Conservation (phyloP, 495 filamentous ascomycete genomes). For the Penicillium longicatenatum region DNA sequence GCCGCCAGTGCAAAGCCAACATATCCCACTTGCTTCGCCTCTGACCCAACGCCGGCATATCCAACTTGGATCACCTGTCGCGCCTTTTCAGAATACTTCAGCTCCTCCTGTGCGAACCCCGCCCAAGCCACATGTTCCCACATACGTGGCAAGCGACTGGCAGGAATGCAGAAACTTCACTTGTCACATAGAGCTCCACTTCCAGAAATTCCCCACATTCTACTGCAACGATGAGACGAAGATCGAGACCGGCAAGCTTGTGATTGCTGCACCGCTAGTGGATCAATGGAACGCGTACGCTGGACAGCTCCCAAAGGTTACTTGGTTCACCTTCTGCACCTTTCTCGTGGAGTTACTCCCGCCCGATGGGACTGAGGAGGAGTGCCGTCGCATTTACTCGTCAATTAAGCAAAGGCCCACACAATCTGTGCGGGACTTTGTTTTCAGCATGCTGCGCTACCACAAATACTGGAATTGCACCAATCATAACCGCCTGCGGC, state of each 20-base stretch:
- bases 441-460: conserved; percentile 16
- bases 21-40: too few species aligned
- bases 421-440: conserved; percentile 18
- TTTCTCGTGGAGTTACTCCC: conserved; percentile 8
- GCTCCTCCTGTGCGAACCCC: background rate
- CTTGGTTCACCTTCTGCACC: conserved; percentile 8
- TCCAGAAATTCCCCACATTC: background rate
- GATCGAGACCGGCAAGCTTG: background rate
- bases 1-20: too few species aligned
- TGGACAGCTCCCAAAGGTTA: background rate
- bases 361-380: background rate
- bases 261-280: background rate
- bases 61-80: background rate
- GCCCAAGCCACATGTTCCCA: background rate
- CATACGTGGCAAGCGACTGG: background rate
- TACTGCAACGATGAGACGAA: conserved; percentile 1
- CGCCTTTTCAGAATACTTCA: too few species aligned
- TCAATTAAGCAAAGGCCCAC: background rate
- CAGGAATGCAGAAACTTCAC: background rate
- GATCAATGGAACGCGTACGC: background rate
- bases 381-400: background rate
- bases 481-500: conserved; percentile 14
- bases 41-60: too few species aligned
- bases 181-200: background rate
- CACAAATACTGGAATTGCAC: conserved; percentile 6